Base-by-base conservation (phyloP, 2,329 filamentous ascomycete species). In the Grosmannia clavigera region DNA sequence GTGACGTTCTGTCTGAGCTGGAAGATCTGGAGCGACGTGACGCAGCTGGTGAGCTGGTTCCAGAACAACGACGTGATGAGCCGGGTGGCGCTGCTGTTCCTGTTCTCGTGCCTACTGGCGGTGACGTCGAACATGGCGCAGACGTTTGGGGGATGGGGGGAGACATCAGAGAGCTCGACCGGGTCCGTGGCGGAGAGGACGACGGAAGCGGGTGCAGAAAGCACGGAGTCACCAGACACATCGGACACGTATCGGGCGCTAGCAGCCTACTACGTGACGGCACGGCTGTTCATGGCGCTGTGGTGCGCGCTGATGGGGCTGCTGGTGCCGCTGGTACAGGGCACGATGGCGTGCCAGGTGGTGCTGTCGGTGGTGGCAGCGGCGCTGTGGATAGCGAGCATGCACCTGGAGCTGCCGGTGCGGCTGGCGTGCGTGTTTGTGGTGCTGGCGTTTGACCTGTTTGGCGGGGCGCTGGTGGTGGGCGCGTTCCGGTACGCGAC, bases 11-110 rank as follows among this genome's bases (percentile, higher is more conserved):
- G 81, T 62, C 77, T 86, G 71, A 78, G 78, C 35, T 84, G 79
- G 77, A 85, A 84, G 66, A 81, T 86, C 63, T 86, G 83, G 83
- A 75, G 74, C 55, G 83, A 86, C 62, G 74, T 85, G 56, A 75
- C 77, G 11, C 66, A 81, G 27, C 71, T 82, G 10, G 75, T 85
- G 61, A 78, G 75, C 61, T 84, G 82, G 82, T 85, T 86, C 65
- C 80, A 85, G 64, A 78, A 76, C 29, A 80, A 84, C 63, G 83
- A 86, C 64, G 76, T 86, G 43, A 66, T 82, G 14, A 80, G 83
- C 62, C 73, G 83, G 25, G 62, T 83, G 33, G 77, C 76, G n/a
- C 76, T 86, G 19, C 70, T 86, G 1, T 84, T 85, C 66, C 75
- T 82, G 54, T 78, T 85, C 61, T 76, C 80, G 2, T 85, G 81